Percentiles rank a stretch among this genome's conserved stretches.
These are phyloP conservation scores for Phytophthora aleatoria DNA, from an alignment of 352 stramenopile species.

Conservation along the genomic window DNA sequence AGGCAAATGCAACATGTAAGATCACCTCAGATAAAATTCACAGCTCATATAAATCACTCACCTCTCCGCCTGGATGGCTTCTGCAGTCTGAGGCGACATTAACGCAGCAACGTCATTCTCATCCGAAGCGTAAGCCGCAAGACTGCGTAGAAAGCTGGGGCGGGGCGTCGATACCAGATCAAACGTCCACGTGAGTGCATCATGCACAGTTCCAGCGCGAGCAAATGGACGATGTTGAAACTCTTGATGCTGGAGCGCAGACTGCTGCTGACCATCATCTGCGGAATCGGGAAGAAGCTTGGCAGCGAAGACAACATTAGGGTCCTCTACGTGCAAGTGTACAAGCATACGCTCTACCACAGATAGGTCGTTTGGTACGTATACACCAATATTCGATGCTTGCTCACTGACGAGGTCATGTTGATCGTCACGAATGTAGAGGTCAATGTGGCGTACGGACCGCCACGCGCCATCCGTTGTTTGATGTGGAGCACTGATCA, in stretches of 20 bases:
- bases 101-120: conserved; percentile 55
- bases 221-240: conserved; percentile 53
- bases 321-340: conserved; percentile 55
- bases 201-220: conserved; percentile 55
- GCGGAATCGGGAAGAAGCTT: conserved; percentile 19
- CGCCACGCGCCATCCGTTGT: conserved; percentile 59
- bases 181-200: conserved; percentile 81
- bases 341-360: conserved; percentile 59
- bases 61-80: conserved; percentile 51
- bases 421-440: conserved; percentile 53
- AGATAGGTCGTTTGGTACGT: conserved; percentile 62
- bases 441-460: conserved; percentile 76
- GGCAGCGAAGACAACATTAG: conserved; percentile 50
- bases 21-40: neutral
- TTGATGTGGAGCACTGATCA: conserved; percentile 65
- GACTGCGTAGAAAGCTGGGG: conserved; percentile 57
- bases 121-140: conserved; percentile 67
- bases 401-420: conserved; percentile 54
- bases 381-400: conserved; percentile 81
- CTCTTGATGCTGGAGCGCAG: conserved; percentile 19
- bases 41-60: conserved; percentile 14
- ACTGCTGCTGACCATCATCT: conserved; percentile 11
- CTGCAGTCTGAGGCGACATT: conserved; percentile 46
- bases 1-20: neutral
- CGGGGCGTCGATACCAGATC: conserved; percentile 71